A percentile compares a stretch with the other conserved stretches of the same genome.
Conservation (phyloP, 108 stramenopile genomes). For the Epithemia pelagica region DNA sequence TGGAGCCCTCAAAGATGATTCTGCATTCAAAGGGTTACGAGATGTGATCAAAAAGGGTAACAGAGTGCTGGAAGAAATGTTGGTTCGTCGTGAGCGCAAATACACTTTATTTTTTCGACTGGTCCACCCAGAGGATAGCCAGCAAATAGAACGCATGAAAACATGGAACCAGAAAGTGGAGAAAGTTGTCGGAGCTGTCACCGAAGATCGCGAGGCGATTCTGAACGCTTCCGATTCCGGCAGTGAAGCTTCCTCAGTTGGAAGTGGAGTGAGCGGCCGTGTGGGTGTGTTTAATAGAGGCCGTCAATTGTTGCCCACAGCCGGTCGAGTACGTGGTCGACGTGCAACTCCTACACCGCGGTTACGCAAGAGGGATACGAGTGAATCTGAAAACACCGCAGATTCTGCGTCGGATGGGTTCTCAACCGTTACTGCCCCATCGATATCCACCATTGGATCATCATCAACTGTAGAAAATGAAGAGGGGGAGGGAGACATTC, state of each 20-base stretch:
- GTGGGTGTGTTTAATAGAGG: constrained; percentile 59
- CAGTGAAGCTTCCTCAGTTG: constrained; percentile 28
- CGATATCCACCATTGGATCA: not conserved
- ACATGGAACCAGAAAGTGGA: constrained; percentile 77
- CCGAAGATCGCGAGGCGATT: constrained; percentile 26
- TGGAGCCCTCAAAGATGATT: constrained; percentile 79
- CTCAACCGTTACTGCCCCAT: constrained; percentile 14
- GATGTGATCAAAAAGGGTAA: constrained; percentile 87
- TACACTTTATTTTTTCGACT: constrained; percentile 78
- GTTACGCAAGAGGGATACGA: constrained; percentile 28
- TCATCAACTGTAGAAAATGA: not conserved
- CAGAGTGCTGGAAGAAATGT: constrained; percentile 74
- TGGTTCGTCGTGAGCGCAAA: constrained; percentile 65
- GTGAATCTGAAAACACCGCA: constrained; percentile 16
- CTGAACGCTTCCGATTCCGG: constrained; percentile 32
- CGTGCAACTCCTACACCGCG: constrained; percentile 76
- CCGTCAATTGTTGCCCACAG: constrained; percentile 63
- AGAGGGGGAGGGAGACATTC: constrained; percentile 6
- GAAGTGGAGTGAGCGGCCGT: constrained; percentile 28
- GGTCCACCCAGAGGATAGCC: constrained; percentile 40
- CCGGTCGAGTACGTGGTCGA: constrained; percentile 69
- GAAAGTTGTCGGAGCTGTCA: constrained; percentile 74
- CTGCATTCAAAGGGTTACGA: constrained; percentile 70
- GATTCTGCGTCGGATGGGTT: constrained; percentile 43
- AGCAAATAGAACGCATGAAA: constrained; percentile 57